These are phyloP conservation scores for Suillus americanus DNA, from an alignment of 768 basidiomycete species.

Conservation along the genomic window DNA sequence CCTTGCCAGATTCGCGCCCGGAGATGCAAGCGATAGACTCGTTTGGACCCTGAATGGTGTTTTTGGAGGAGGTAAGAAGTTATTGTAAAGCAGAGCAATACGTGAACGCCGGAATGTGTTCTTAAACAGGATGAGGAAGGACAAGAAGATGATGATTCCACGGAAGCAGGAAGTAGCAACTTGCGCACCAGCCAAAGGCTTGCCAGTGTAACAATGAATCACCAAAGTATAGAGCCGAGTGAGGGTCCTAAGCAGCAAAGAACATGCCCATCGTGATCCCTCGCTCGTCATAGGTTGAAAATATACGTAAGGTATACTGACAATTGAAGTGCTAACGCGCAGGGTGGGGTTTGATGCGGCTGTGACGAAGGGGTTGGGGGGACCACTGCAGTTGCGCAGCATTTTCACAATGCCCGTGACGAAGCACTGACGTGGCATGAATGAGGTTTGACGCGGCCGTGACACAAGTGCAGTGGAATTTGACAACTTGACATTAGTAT, in stretches of 20 bases:
- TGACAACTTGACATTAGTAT: too few species aligned
- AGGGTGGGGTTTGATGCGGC: too few species aligned
- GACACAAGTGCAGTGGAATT: too few species aligned
- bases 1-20: slow-evolving; percentile 10
- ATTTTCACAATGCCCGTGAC: too few species aligned
- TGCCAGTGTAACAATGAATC: slow-evolving; percentile 66
- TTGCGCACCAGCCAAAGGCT: slow-evolving; percentile 72
- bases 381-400: too few species aligned
- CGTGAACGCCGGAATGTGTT: slow-evolving; percentile 77
- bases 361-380: too few species aligned
- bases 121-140: slow-evolving; percentile 68
- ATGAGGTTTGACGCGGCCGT: too few species aligned
- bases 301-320: too few species aligned
- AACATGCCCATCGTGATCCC: slow-evolving; percentile 81
- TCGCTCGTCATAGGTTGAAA: too few species aligned
- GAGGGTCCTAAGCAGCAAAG: slow-evolving; percentile 76
- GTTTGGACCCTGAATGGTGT: slow-evolving; percentile 20
- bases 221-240: slow-evolving; percentile 71
- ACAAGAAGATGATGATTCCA: slow-evolving; percentile 49
- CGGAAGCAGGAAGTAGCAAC: slow-evolving; percentile 79
- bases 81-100: slow-evolving; percentile 68
- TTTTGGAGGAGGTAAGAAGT: slow-evolving; percentile 32
- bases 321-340: too few species aligned
- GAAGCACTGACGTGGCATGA: too few species aligned
- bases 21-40: slow-evolving; percentile 17